Base-by-base conservation (phyloP, 2,329 filamentous ascomycete genomes). In the Claviceps africana region DNA sequence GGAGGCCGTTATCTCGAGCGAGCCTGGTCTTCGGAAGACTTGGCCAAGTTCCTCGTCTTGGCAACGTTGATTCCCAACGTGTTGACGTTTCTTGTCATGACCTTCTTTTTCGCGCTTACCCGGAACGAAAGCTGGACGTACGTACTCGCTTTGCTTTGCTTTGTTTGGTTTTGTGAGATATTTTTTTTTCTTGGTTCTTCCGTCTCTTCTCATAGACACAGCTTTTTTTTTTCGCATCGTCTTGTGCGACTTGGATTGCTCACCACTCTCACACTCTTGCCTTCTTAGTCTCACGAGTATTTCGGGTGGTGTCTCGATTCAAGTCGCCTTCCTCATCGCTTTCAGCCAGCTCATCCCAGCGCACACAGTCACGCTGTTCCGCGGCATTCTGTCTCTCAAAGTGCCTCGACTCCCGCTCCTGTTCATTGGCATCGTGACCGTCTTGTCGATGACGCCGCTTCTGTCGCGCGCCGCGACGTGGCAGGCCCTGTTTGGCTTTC, bases 281-380 rank as follows among this genome's bases (percentile, higher is more conserved):
- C 15, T 44, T 22, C 15, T 61, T 61, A 93, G 86, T 50, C 70
- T 87, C 47, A 89, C 86, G 46, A 84, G 86, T 57, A 87, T 97
- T 63, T 87, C 86, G 60, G 93, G 93, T 60, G 90, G 89, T 52
- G 84, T 95, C 57, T 83, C 90, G 17, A 75, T 96, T 53, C 91
- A 96, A 68, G 89, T 93, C 47, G 84, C 86, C 56, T 97, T 97
- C 72, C 85, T 98, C 56, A 88, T 97, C 61, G 88, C 91, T 51
- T 95, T 97, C 71, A 97, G 95, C 71, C 93, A 98, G 70, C 86
- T 98, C 48, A 86, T 97, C 37, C 93, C 93, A 22, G 90, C 95
- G 56, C 93, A 98, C 68, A 98, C 93, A 11, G 91, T 97, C 51
- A 93, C 91, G 4, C 80, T 98, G 54, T 91, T 95, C 72, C 85